phyloP scores from a whole-genome alignment of 1,284 basidiomycete genomes.

The Hypsizygus ulmarius region DNA sequence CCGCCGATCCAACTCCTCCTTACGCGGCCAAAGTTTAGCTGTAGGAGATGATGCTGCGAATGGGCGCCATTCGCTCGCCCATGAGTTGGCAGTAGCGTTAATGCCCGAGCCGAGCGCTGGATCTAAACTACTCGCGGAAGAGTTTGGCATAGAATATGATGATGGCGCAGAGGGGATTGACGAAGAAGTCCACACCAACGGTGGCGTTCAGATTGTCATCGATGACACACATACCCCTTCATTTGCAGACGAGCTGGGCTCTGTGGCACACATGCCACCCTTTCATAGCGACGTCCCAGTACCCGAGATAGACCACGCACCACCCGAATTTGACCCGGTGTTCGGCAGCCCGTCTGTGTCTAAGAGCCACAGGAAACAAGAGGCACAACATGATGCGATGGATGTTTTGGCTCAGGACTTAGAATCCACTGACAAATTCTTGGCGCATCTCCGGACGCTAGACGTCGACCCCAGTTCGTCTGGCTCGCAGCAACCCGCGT shows the following conservation, averaged over 20 bases:
- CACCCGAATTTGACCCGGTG: slow-evolving; percentile 40
- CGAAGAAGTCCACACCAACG: slow-evolving; percentile 35
- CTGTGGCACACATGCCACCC: slow-evolving; percentile 7
- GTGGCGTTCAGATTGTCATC: slow-evolving; percentile 26
- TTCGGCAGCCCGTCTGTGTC: slow-evolving; percentile 39
- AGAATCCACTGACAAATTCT: slow-evolving; percentile 73
- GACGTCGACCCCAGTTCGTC: slow-evolving; percentile 52
- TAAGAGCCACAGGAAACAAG: slow-evolving; percentile 28
- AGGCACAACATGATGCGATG: slow-evolving; percentile 63
- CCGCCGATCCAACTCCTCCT: slow-evolving; percentile 43
- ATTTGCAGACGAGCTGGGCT: slow-evolving; percentile 34
- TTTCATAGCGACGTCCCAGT: slow-evolving; percentile 12
- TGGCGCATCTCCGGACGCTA: slow-evolving; percentile 64
- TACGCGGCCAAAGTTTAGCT: slow-evolving; percentile 36
- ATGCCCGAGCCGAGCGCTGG: slow-evolving; percentile 78
- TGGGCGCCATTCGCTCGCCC: slow-evolving; percentile 69
- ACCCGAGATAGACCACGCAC: slow-evolving; percentile 17
- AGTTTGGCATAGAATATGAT: slow-evolving; percentile 83
- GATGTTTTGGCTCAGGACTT: slow-evolving; percentile 68
- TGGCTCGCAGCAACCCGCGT: slow-evolving; percentile 43
- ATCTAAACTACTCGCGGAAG: slow-evolving; percentile 74
- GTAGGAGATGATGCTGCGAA: slow-evolving; percentile 41
- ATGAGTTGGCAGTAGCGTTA: slow-evolving; percentile 77
- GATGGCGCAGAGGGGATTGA: slow-evolving; percentile 82
- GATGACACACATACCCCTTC: slow-evolving; percentile 31